phyloP scores from a whole-genome alignment of 371 early-diverging fungal genomes.

The Mucor velutinosus region DNA sequence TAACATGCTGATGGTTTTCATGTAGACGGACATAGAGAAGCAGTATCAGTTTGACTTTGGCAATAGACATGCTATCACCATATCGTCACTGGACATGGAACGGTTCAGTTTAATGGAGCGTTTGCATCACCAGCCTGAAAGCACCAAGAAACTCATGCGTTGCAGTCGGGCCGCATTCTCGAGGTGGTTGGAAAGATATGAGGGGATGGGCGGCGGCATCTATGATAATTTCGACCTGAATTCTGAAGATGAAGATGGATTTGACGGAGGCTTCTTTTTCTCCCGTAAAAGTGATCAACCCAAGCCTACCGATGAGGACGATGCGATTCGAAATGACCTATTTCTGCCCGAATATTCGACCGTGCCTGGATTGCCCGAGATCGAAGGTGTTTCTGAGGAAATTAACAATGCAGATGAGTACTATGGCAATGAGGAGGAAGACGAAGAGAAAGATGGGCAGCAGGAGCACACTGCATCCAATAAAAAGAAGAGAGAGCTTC shows the following conservation, averaged over 20 bases:
- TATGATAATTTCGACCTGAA: conserved; percentile 47
- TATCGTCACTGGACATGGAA: conserved; percentile 54
- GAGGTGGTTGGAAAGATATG: conserved; percentile 32
- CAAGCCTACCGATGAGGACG: conserved; percentile 39
- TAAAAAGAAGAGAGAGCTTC: background rate
- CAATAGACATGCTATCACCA: conserved; percentile 45
- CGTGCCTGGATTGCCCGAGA: conserved; percentile 50
- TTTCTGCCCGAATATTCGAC: conserved; percentile 58
- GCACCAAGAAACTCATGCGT: conserved; percentile 27
- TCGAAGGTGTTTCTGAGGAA: conserved; percentile 14
- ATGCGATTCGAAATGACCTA: conserved; percentile 36
- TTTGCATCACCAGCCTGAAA: conserved; percentile 37
- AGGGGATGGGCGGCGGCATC: conserved; percentile 10
- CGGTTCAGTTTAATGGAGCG: conserved; percentile 47
- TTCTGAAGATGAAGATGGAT: conserved; percentile 48
- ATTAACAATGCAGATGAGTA: conserved; percentile 17
- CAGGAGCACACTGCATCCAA: too few relatives aligned
- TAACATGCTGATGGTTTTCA: conserved; percentile 3
- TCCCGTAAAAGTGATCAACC: conserved; percentile 34
- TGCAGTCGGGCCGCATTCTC: conserved; percentile 25
- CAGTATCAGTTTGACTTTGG: conserved; percentile 55
- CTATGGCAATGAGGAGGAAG: background rate
- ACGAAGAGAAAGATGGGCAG: background rate
- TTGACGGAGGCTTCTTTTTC: conserved; percentile 52
- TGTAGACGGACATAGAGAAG: conserved; percentile 36